Conservation (phyloP, 2,329 filamentous ascomycete species). For the Paecilomyces niveus region DNA sequence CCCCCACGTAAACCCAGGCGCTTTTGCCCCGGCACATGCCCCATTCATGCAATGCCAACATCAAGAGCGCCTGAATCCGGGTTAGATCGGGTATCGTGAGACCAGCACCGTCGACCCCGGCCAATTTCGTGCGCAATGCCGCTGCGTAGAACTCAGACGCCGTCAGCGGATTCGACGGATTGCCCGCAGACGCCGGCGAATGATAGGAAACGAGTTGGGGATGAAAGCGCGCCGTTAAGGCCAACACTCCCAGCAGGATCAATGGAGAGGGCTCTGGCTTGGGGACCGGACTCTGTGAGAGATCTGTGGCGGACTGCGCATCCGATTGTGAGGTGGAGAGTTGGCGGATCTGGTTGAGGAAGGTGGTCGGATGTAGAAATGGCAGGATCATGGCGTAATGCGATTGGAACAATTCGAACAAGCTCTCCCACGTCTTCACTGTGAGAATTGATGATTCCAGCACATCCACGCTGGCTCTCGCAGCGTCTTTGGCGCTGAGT, state of each 20-base stretch:
- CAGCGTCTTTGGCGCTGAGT: constrained; percentile 20
- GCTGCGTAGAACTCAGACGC: constrained; percentile 51
- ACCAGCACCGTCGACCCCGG: constrained; percentile 35
- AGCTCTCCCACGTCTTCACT: constrained; percentile 48
- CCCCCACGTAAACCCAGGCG: constrained; percentile 45
- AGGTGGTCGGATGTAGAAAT: constrained; percentile 50
- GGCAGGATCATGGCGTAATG: constrained; percentile 52
- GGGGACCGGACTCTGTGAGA: constrained; percentile 20
- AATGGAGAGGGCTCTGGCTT: constrained; percentile 37
- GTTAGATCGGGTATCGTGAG: constrained; percentile 41
- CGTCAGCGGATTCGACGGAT: constrained; percentile 41
- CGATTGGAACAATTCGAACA: constrained; percentile 53
- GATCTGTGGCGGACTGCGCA: constrained; percentile 10
- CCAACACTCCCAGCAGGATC: constrained; percentile 49
- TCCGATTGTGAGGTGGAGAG: constrained; percentile 19
- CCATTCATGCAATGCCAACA: constrained; percentile 54
- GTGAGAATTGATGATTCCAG: constrained; percentile 46
- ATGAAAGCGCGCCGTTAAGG: constrained; percentile 51
- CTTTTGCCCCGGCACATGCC: constrained; percentile 47
- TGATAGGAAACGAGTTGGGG: constrained; percentile 42
- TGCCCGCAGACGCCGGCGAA: constrained; percentile 36
- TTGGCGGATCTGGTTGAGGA: constrained; percentile 42
- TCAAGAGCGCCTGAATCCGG: constrained; percentile 47
- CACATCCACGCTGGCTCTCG: constrained; percentile 34
- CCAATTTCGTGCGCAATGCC: constrained; percentile 43